A percentile compares a stretch with the other conserved stretches of the same genome.
These are phyloP conservation scores for Coprinellus aureogranulatus DNA, from an alignment of 768 basidiomycete genomes.

Conservation along the genomic window DNA sequence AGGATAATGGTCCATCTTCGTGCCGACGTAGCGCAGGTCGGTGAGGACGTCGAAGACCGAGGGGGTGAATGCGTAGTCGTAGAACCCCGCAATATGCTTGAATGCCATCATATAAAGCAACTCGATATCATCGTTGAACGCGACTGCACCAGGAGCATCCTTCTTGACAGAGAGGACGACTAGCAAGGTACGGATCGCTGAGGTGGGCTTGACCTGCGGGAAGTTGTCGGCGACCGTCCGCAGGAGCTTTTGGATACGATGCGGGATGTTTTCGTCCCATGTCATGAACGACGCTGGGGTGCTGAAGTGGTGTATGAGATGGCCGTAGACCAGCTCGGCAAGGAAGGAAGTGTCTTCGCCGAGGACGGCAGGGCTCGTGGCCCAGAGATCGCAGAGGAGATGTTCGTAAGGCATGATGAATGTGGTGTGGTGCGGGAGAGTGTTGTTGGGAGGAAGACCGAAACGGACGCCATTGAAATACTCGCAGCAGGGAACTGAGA, in stretches of 20 bases:
- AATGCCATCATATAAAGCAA: not conserved
- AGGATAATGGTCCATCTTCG: no score
- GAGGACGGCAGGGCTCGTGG: not conserved
- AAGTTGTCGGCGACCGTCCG: not conserved
- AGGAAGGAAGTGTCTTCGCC: not conserved
- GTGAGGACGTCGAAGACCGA: no score
- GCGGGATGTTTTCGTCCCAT: not conserved
- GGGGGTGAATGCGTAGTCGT: no score
- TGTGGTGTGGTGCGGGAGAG: no score
- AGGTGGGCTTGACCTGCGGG: not conserved
- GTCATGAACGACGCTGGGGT: not conserved
- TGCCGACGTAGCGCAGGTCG: no score
- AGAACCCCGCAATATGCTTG: not conserved
- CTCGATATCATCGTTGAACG: not conserved
- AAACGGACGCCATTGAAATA: no score
- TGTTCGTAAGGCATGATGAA: not conserved
- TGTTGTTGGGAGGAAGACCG: no score
- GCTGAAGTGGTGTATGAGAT: not conserved
- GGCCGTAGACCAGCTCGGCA: not conserved
- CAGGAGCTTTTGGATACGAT: not conserved
- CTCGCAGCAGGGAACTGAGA: no score
- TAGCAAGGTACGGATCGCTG: not conserved
- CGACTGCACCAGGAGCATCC: not conserved
- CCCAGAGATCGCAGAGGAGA: not conserved
- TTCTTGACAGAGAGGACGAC: not conserved